Base-by-base conservation (phyloP, 2,329 filamentous ascomycete species). In the Nothopassalora personata region DNA sequence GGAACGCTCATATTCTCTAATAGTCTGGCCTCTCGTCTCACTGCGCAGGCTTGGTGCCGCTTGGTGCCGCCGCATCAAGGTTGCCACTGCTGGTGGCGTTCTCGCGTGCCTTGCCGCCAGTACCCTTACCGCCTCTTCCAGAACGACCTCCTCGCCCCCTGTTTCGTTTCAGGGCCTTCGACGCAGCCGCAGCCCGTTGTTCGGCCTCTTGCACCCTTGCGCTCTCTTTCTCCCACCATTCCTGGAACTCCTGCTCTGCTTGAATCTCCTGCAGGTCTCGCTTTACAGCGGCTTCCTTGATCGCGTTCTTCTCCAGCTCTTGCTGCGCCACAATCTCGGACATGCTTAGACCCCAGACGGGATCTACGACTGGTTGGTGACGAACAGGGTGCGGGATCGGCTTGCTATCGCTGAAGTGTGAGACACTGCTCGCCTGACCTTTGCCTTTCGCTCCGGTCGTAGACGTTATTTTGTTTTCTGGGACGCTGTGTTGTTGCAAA, bases 161-260 rank as follows among this genome's bases (percentile, higher is more conserved):
- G 46, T 59, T 39, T 62, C 63, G 66, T 62, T 64, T 64, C 50
- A 51, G 23, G 10, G 58, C 46, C 54, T 66, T 64, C 15, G 51
- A 36, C 15, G 64, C 46, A 47, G 63, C 62, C n/a, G 58, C 53
- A 34, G 46, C 57, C 30, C 58, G 55, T 47, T 61, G 60, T 55
- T 69, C 67, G 2, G 62, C 68, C 53, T 72, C 70, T 53, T 71
- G 68, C 39, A 88, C 83, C 30, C 89, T 81, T 60, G 82, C 81
- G 67, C 87, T 91, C 73, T 96, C 92, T 62, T 89, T 86, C 65
- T 95, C 90, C 91, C 91, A 96, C 91, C 92, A 96, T 72, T 95
- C 87, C 71, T 97, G 90, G 72, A 99, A 99, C 54, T 91, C 91
- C 71, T 99, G 94, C 74, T 99, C 94, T 65, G 94, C 86, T 72